Evolutionary conservation across 306 rosid genomes (phyloP).

Genomic region (Prunus campanulata): DNA sequence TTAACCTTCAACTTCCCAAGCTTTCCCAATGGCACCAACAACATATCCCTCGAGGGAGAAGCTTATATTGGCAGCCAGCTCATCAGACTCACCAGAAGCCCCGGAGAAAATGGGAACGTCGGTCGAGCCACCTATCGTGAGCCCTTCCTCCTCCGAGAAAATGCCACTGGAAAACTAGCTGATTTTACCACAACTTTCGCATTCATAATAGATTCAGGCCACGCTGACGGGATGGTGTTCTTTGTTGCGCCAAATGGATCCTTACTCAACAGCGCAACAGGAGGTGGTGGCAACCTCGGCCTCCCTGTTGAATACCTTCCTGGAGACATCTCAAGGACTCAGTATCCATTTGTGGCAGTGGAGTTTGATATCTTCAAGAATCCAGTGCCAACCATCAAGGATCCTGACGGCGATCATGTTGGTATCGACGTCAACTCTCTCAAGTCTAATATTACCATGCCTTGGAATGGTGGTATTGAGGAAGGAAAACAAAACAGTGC

Average conservation of each 20-base stretch:
- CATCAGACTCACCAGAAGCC: constrained; percentile 5
- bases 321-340: constrained; percentile 1
- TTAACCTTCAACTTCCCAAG: background rate
- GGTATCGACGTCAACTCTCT: constrained; percentile 25
- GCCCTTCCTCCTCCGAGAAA: constrained; percentile 28
- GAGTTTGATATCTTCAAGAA: constrained; percentile 34
- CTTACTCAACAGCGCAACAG: background rate
- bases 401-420: constrained; percentile 13
- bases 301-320: constrained; percentile 12
- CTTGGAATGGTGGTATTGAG: constrained; percentile 21
- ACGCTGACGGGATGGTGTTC: constrained; percentile 39
- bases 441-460: background rate
- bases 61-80: background rate
- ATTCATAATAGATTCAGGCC: background rate
- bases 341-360: constrained; percentile 32
- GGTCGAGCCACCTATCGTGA: too few species aligned
- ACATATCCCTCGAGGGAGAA: background rate
- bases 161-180: constrained; percentile 20
- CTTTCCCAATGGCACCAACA: background rate
- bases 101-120: background rate
- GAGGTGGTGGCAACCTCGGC: constrained; percentile 35
- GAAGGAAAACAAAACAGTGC: constrained; percentile 17
- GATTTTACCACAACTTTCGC: constrained; percentile 37
- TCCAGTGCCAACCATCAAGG: background rate
- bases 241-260: constrained; percentile 29